Percentiles rank a stretch among this genome's conserved stretches.
Evolutionary conservation across 2,329 filamentous ascomycete genomes (phyloP).

Genomic region (Clonostachys chloroleuca): DNA sequence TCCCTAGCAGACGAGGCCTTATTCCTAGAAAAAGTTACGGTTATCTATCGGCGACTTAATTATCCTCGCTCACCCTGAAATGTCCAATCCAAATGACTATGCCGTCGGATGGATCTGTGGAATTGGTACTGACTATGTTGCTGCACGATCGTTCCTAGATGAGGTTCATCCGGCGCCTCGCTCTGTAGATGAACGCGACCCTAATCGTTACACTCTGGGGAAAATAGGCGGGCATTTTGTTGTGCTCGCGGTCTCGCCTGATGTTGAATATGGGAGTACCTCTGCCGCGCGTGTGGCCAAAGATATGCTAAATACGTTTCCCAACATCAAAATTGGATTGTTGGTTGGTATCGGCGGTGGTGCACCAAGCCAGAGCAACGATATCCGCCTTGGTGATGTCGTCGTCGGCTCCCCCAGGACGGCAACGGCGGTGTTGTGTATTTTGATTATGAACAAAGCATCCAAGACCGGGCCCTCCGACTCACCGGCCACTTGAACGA

Average conservation of each 20-base stretch:
- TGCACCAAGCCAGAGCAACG: conserved; percentile 7
- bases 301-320: conserved; percentile 23
- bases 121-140: conserved; percentile 12
- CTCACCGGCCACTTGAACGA: not conserved
- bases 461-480: not conserved
- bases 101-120: conserved; percentile 20
- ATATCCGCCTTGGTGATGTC: conserved; percentile 10
- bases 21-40: too few species aligned
- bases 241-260: conserved; percentile 19
- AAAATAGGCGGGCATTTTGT: conserved; percentile 20
- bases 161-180: conserved; percentile 8
- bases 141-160: conserved; percentile 15
- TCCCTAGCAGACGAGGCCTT: too few species aligned
- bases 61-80: not conserved
- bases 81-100: conserved; percentile 8
- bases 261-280: conserved; percentile 14
- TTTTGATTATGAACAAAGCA: conserved; percentile 4
- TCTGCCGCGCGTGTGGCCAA: conserved; percentile 20
- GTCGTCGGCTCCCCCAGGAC: conserved; percentile 1
- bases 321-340: conserved; percentile 12
- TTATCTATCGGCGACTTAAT: too few species aligned
- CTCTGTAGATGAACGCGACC: not conserved
- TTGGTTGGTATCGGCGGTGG: conserved; percentile 14
- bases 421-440: conserved; percentile 1
- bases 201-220: conserved; percentile 18